A percentile compares a stretch with the other conserved stretches of the same genome.
These are phyloP conservation scores for Eucalyptus paniculata DNA, from an alignment of 345 rosid species.

Conservation along the genomic window DNA sequence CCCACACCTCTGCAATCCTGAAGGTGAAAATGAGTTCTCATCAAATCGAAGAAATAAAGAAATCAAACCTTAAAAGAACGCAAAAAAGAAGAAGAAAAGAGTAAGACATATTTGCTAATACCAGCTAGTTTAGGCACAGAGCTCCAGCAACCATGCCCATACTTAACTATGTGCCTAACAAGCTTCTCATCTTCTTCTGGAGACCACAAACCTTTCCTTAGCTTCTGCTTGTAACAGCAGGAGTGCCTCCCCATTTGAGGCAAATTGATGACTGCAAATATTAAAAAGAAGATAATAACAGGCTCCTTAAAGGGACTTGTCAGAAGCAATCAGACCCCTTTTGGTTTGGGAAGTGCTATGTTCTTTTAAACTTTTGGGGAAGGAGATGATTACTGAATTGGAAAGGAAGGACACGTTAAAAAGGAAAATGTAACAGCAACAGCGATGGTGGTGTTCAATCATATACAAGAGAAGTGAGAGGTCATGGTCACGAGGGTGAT, in stretches of 20 bases:
- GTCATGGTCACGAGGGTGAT: not conserved
- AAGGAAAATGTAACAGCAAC: not conserved
- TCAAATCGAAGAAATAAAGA: not conserved
- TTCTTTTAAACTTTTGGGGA: not conserved
- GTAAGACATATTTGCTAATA: not conserved
- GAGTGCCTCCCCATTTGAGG: constrained; percentile 6
- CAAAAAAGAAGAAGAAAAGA: not conserved
- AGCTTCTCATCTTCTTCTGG: constrained; percentile 15
- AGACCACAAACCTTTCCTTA: constrained; percentile 12
- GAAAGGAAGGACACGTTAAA: not conserved
- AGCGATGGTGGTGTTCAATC: not conserved
- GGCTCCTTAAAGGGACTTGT: not conserved
- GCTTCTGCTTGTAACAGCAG: constrained; percentile 10
- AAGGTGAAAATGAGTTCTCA: not conserved
- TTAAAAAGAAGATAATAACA: not conserved
- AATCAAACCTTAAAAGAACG: not conserved
- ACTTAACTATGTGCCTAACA: not conserved
- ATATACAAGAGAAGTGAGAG: not conserved
- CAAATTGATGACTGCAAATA: not conserved
- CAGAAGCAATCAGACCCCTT: not conserved
- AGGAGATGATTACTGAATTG: not conserved
- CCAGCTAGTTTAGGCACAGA: constrained; percentile 13
- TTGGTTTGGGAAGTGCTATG: not conserved
- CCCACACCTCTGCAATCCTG: constrained; percentile 12
- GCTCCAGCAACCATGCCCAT: constrained; percentile 16